A percentile compares a stretch with the other conserved stretches of the same genome.
Conservation (phyloP, 2,329 filamentous ascomycete genomes). For the Bipolaris bicolor region DNA sequence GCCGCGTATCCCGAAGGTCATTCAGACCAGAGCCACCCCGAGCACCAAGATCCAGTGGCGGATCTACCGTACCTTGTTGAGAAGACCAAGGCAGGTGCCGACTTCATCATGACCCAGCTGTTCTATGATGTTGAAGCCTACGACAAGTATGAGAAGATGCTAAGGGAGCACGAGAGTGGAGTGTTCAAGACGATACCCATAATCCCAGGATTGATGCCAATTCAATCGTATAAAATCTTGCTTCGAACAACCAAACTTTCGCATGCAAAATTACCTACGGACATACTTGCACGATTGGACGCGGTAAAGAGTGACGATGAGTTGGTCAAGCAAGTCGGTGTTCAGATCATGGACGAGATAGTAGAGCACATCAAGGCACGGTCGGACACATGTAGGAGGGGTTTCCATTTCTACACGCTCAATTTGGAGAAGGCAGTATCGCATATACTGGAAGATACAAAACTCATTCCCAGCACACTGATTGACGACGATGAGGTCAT, state of each 20-base stretch:
- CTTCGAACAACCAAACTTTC: constrained; percentile 93
- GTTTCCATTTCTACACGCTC: constrained; percentile 97
- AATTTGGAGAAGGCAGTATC: constrained; percentile 96
- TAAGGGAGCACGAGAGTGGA: constrained; percentile 82
- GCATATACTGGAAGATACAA: constrained; percentile 83
- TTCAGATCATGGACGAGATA: constrained; percentile 83
- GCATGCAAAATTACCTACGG: constrained; percentile 78
- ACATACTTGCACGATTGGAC: constrained; percentile 73
- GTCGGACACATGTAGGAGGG: constrained; percentile 54
- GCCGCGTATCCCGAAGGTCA: constrained; percentile 96
- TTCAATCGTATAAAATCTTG: constrained; percentile 96
- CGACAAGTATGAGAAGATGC: constrained; percentile 73
- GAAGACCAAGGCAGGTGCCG: constrained; percentile 88
- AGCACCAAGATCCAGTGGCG: constrained; percentile 67
- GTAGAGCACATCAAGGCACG: constrained; percentile 77
- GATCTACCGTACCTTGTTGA: constrained; percentile 90
- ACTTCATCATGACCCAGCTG: constrained; percentile 98
- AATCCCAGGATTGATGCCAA: constrained; percentile 94
- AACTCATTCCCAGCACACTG: constrained; percentile 71
- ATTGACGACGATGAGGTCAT: constrained; percentile 54
- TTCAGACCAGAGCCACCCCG: constrained; percentile 86
- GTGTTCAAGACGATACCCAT: constrained; percentile 86
- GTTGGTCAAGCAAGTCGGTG: constrained; percentile 77
- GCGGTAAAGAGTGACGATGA: constrained; percentile 80
- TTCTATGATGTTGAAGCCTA: constrained; percentile 93